Percentiles rank a stretch among this genome's conserved stretches.
Conservation (phyloP, 108 stramenopile genomes). For the Bacterosira constricta region DNA sequence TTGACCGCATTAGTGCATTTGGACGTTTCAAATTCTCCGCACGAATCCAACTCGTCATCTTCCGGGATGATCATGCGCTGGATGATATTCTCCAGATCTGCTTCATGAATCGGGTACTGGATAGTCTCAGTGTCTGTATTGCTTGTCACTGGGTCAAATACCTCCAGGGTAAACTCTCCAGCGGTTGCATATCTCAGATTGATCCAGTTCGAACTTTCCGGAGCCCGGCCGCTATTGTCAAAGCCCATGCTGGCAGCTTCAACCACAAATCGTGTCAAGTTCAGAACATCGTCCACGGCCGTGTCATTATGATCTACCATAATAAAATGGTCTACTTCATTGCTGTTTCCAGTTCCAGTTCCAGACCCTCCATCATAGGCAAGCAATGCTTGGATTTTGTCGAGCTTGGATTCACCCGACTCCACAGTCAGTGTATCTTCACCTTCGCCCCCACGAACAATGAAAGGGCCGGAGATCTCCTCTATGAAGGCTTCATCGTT, state of each 20-base stretch:
- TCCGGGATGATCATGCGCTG: slow-evolving; percentile 8
- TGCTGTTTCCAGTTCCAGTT: slow-evolving; percentile 27
- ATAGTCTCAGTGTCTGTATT: background rate
- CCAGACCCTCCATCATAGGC: slow-evolving; percentile 44
- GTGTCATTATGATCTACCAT: slow-evolving; percentile 22
- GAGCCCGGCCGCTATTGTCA: too few species aligned
- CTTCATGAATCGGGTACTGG: slow-evolving; percentile 2
- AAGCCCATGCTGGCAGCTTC: slow-evolving; percentile 39
- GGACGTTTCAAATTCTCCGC: slow-evolving; percentile 11
- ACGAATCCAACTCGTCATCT: background rate
- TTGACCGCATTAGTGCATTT: slow-evolving; percentile 27
- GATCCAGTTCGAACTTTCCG: background rate
- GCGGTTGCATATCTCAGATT: slow-evolving; percentile 29
- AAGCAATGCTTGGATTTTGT: slow-evolving; percentile 28
- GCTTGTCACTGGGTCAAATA: slow-evolving; percentile 11
- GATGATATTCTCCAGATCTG: background rate
- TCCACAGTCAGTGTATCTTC: slow-evolving; percentile 30
- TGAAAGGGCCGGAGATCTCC: slow-evolving; percentile 36
- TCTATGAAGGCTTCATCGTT: slow-evolving; percentile 26
- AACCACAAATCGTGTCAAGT: slow-evolving; percentile 31
- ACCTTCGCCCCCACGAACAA: slow-evolving; percentile 38
- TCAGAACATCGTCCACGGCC: slow-evolving; percentile 33
- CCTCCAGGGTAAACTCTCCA: slow-evolving; percentile 17
- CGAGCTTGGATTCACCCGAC: slow-evolving; percentile 33
- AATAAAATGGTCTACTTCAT: slow-evolving; percentile 17